phyloP scores from a whole-genome alignment of 306 rosid species.

The Senna siamea region DNA sequence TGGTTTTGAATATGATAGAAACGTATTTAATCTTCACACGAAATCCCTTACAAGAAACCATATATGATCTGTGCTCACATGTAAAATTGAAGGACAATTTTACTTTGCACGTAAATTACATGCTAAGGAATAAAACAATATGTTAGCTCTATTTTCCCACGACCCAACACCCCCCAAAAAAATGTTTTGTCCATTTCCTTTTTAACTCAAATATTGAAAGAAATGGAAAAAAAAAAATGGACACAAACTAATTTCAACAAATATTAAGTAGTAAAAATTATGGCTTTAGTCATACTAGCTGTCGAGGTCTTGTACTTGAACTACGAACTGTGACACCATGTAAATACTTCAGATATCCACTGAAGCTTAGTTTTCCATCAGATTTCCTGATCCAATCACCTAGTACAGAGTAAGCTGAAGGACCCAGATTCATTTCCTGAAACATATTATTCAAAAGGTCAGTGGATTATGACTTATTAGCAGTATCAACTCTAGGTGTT shows the following conservation, averaged over 20 bases:
- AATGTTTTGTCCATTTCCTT: slow-evolving; percentile 40
- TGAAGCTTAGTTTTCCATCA: slow-evolving; percentile 84
- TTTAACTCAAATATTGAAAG: slow-evolving; percentile 28
- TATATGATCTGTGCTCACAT: slow-evolving; percentile 43
- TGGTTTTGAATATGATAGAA: slow-evolving; percentile 37
- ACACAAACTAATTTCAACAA: slow-evolving; percentile 52
- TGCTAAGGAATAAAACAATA: slow-evolving; percentile 45
- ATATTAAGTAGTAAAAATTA: slow-evolving; percentile 15
- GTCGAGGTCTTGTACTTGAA: slow-evolving; percentile 70
- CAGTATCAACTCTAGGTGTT: neutral
- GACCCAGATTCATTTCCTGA: slow-evolving; percentile 91
- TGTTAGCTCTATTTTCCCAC: slow-evolving; percentile 50
- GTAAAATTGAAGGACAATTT: slow-evolving; percentile 44
- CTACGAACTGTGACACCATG: slow-evolving; percentile 85
- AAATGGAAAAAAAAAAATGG: slow-evolving; percentile 16
- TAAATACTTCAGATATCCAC: slow-evolving; percentile 85
- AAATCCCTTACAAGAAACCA: slow-evolving; percentile 44
- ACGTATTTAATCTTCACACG: slow-evolving; percentile 45
- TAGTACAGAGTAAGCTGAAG: slow-evolving; percentile 69
- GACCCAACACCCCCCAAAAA: slow-evolving; percentile 37
- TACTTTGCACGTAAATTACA: slow-evolving; percentile 54
- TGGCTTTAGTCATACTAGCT: slow-evolving; percentile 42
- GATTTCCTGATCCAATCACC: slow-evolving; percentile 85
- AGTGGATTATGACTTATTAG: slow-evolving; percentile 10
- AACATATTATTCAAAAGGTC: slow-evolving; percentile 31